Percentiles rank a stretch among this genome's conserved stretches.
These are phyloP conservation scores for Wolfiporia cocos DNA, from an alignment of 1,284 basidiomycete species.

Conservation along the genomic window DNA sequence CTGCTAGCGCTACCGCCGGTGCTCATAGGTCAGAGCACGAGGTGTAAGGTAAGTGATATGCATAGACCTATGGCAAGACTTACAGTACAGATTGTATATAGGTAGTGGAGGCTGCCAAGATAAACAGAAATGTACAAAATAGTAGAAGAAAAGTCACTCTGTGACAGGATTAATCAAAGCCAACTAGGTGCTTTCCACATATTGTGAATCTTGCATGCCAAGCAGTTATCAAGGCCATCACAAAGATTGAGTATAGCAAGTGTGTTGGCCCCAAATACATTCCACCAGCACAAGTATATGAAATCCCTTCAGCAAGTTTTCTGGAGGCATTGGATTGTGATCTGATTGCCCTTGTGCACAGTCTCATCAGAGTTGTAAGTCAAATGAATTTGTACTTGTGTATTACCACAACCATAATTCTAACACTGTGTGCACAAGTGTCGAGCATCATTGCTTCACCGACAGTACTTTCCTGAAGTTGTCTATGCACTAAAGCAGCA, in stretches of 20 bases:
- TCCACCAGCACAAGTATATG: too few species aligned
- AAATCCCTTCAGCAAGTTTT: background rate
- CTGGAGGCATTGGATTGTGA: background rate
- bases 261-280: background rate
- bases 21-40: too few species aligned
- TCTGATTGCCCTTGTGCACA: background rate
- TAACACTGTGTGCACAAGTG: background rate
- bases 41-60: too few species aligned
- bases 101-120: too few species aligned
- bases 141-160: too few species aligned
- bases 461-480: background rate
- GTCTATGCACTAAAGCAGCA: background rate
- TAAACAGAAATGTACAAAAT: too few species aligned
- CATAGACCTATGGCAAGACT: too few species aligned
- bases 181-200: slow-evolving; percentile 33
- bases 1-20: too few species aligned
- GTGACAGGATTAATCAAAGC: slow-evolving; percentile 2
- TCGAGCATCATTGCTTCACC: background rate
- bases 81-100: too few species aligned
- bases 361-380: background rate
- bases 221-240: slow-evolving; percentile 22
- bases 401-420: background rate
- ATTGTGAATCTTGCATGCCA: slow-evolving; percentile 30
- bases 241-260: slow-evolving; percentile 1
- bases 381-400: background rate